Conservation (phyloP, 2,329 filamentous ascomycete species). For the Penicillium freii region DNA sequence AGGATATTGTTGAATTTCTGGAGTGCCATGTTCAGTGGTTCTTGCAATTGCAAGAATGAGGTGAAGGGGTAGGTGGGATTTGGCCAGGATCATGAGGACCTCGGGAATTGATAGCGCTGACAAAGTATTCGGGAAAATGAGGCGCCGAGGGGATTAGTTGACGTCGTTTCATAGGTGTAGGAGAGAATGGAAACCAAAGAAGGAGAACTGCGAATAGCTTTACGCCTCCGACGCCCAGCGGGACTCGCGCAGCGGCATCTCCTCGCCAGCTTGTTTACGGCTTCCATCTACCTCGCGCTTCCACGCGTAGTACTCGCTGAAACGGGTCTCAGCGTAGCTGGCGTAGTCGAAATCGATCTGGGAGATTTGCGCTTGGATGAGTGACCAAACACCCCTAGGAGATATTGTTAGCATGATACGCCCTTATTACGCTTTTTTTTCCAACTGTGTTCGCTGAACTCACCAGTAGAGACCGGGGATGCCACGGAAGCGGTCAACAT, state of each 20-base stretch:
- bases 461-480: slow-evolving; percentile 79
- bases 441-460: slow-evolving; percentile 1
- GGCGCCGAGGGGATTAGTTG: background rate
- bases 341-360: slow-evolving; percentile 97
- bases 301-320: slow-evolving; percentile 94
- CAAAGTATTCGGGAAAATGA: background rate
- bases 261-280: slow-evolving; percentile 53
- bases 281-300: slow-evolving; percentile 69
- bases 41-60: background rate
- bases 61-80: background rate
- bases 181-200: background rate
- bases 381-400: slow-evolving; percentile 85
- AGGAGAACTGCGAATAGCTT: background rate
- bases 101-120: background rate
- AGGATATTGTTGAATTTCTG: slow-evolving; percentile 11
- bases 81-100: background rate
- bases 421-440: background rate
- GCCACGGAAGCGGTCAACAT: slow-evolving; percentile 84
- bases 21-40: background rate
- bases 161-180: background rate
- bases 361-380: slow-evolving; percentile 92
- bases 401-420: background rate
- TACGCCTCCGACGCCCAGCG: slow-evolving; percentile 67
- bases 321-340: slow-evolving; percentile 77
- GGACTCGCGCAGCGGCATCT: slow-evolving; percentile 71